phyloP scores from a whole-genome alignment of 192 early-diverging fungal species.

The Umbelopsis isabellina region DNA sequence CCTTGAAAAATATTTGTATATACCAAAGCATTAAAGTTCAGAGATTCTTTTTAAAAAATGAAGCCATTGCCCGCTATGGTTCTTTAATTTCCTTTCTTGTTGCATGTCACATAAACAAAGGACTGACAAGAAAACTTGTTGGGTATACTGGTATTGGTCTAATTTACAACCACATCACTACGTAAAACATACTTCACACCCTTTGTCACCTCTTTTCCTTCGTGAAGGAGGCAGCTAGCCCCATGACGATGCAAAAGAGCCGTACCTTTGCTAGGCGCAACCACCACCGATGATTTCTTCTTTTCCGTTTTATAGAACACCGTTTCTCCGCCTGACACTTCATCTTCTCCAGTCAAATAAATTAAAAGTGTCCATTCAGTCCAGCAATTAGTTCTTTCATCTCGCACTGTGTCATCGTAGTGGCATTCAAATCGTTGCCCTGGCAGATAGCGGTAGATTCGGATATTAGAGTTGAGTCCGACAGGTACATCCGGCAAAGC shows the following conservation, averaged over 20 bases:
- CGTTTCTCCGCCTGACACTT: conserved; percentile 45
- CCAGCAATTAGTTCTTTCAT: conserved; percentile 32
- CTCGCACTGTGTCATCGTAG: conserved; percentile 48
- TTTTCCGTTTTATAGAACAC: conserved; percentile 46
- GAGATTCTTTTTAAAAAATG: no score
- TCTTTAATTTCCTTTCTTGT: no score
- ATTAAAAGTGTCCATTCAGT: conserved; percentile 50
- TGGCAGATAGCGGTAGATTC: conserved; percentile 45
- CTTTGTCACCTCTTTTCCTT: conserved; percentile 41
- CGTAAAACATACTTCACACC: conserved; percentile 48
- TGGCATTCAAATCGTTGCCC: conserved; percentile 46
- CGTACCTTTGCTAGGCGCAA: conserved; percentile 39
- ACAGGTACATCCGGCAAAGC: conserved; percentile 10
- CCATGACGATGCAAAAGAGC: conserved; percentile 50
- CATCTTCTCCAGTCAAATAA: conserved; percentile 45
- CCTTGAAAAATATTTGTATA: conserved; percentile 3
- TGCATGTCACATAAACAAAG: no score
- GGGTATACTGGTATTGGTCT: not conserved
- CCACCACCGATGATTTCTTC: conserved; percentile 33
- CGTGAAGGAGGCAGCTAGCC: conserved; percentile 44
- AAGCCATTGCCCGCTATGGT: no score
- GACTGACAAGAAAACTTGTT: no score
- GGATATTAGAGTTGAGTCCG: conserved; percentile 46
- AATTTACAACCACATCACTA: conserved; percentile 44
- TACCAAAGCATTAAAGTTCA: not conserved